A percentile compares a stretch with the other conserved stretches of the same genome.
Conservation (phyloP, 75 land plant genomes). For the Cryptomeria japonica region DNA sequence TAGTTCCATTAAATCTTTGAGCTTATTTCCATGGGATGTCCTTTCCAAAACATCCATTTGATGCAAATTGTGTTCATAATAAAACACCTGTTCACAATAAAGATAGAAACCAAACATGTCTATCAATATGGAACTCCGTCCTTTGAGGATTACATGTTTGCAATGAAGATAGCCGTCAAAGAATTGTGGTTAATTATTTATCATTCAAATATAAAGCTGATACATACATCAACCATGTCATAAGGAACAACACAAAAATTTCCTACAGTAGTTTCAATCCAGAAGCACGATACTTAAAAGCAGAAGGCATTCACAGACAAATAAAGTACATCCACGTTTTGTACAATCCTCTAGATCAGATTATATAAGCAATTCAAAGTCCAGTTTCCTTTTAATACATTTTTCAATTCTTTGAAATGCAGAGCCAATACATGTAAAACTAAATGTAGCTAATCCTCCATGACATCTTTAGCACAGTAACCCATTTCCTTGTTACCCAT, state of each 20-base stretch:
- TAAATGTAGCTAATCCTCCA: not conserved
- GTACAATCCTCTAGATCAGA: too few relatives aligned
- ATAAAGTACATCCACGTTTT: not conserved
- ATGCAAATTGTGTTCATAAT: not conserved
- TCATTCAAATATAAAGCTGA: not conserved
- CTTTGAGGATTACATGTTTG: not conserved
- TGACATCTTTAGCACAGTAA: not conserved
- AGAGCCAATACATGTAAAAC: not conserved
- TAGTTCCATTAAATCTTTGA: not conserved
- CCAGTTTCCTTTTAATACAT: not conserved
- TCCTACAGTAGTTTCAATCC: not conserved
- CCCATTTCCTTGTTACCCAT: not conserved
- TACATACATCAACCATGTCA: not conserved
- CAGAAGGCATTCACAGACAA: not conserved
- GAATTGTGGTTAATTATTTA: not conserved
- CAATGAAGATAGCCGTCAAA: not conserved
- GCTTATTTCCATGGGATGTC: not conserved
- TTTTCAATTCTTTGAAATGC: not conserved
- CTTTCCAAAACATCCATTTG: not conserved
- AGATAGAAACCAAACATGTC: not conserved
- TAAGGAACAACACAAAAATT: not conserved
- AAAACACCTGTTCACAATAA: not conserved
- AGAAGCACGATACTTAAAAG: not conserved
- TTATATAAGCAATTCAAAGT: too few relatives aligned
- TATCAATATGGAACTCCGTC: not conserved